A percentile compares a stretch with the other conserved stretches of the same genome.
Evolutionary conservation across 805 yeast species (phyloP).

Genomic region (Ogataea neopini): DNA sequence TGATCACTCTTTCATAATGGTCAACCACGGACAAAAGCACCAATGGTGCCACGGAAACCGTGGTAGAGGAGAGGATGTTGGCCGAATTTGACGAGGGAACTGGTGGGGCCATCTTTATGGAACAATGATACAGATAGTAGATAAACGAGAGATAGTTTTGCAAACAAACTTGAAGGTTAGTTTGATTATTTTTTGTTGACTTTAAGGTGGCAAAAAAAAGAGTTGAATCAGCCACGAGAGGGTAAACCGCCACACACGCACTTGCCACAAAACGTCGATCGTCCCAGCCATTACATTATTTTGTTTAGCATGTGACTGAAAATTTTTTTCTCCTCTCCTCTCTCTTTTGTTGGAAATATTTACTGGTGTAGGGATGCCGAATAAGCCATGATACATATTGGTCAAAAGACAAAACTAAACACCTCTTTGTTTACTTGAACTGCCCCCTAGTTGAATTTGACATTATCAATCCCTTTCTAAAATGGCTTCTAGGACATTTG

Average conservation of each 20-base stretch:
- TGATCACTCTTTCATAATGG: constrained; percentile 85
- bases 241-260: too few species aligned
- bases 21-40: constrained; percentile 93
- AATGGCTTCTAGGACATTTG: constrained; percentile 3
- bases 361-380: neutral
- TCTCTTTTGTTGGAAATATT: constrained; percentile 1
- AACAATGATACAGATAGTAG: too few species aligned
- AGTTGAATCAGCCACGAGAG: too few species aligned
- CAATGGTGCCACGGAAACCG: constrained; percentile 92
- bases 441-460: too few species aligned
- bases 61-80: constrained; percentile 21
- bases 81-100: constrained; percentile 33
- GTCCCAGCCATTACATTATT: neutral
- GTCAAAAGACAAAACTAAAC: neutral
- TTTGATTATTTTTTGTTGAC: neutral
- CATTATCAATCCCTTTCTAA: too few species aligned
- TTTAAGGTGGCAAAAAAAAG: constrained; percentile 3
- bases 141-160: too few species aligned
- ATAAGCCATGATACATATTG: constrained; percentile 1
- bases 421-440: neutral
- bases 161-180: too few species aligned
- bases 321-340: neutral
- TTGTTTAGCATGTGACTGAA: neutral
- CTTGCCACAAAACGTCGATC: too few species aligned
- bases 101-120: constrained; percentile 20